Evolutionary conservation across 108 stramenopile genomes (phyloP), one percentile per base, ranked within the genome.

Genomic region (Cyclostephanos invisitatus): DNA sequence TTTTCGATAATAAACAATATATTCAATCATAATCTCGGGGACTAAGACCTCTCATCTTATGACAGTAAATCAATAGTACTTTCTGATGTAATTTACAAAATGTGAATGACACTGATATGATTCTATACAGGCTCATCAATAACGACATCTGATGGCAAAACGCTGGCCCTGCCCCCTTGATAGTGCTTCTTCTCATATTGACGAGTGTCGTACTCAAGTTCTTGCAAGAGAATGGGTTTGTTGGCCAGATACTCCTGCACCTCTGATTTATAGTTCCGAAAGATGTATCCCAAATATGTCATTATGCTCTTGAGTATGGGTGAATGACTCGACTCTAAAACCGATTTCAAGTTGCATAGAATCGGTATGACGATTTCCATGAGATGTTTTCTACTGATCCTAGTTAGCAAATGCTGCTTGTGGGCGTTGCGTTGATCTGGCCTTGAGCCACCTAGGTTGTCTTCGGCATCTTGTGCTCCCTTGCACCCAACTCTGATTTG

Each of bases 321-420:
- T 6, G 96, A 96, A 35, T 85, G 83, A 36, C 77, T 85, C 58
- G 68, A 69, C 63, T 97, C 95, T 58, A 98, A 82, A 12, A 93
- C 73, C 18, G 72, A 68, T 79, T 96, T 97, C 60, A 98, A 71
- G 46, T 92, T 91, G 72, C 91, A 85, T 35, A 98, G 76, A 25
- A 97, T 89, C 1, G 98, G 98, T 12, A 98, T 77, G n/a, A 96
- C 85, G 36, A 84, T 91, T 63, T 96, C 96, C 68, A 97, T 82
- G 69, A 96, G 64, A 62, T 98, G 98, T 74, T 96, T 96, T 18
- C 81, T 71, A 61, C 93, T 88, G 37, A 96, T 90, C 76, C 97
- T 97, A 14, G 85, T 85, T 5, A 98, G 84, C 55, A 98, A 67
- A 36, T 65, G 70, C 22, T 87, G 84, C 84, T 95, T 96, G 59